phyloP scores from a whole-genome alignment of 23 red algal genomes.

The Cyanidiococcus yangmingshanensis region DNA sequence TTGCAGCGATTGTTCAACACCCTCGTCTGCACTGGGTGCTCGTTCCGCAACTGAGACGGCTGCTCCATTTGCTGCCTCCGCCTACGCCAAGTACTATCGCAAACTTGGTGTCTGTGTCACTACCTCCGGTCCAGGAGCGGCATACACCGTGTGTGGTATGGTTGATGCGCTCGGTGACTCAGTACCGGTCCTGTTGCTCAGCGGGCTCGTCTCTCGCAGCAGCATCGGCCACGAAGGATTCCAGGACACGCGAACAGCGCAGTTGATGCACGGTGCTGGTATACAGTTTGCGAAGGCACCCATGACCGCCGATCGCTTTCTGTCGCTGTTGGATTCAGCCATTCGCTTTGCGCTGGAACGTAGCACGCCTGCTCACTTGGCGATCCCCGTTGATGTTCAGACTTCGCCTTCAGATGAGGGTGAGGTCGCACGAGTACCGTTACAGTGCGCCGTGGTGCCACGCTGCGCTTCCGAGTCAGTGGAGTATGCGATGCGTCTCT shows the following conservation, averaged over 20 bases:
- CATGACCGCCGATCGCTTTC: constrained; percentile 18
- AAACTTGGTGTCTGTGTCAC: constrained; percentile 5
- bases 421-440: neutral
- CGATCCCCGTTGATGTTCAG: constrained; percentile 16
- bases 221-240: constrained; percentile 12
- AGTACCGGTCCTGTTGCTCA: constrained; percentile 8
- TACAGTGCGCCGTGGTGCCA: neutral
- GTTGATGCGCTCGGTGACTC: constrained; percentile 4
- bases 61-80: constrained; percentile 4
- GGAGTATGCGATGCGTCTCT: neutral
- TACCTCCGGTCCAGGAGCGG: constrained; percentile 1
- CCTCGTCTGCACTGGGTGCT: constrained; percentile 19
- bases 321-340: neutral
- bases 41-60: constrained; percentile 1
- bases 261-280: constrained; percentile 14
- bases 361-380: constrained; percentile 4
- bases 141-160: constrained; percentile 16
- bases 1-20: constrained; percentile 1
- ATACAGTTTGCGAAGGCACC: constrained; percentile 17
- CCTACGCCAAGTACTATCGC: constrained; percentile 20
- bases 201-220: neutral
- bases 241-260: constrained; percentile 9
- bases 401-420: neutral
- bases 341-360: constrained; percentile 15
- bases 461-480: neutral